Conservation (phyloP, 495 filamentous ascomycete species). For the Ascobolus immersus region DNA sequence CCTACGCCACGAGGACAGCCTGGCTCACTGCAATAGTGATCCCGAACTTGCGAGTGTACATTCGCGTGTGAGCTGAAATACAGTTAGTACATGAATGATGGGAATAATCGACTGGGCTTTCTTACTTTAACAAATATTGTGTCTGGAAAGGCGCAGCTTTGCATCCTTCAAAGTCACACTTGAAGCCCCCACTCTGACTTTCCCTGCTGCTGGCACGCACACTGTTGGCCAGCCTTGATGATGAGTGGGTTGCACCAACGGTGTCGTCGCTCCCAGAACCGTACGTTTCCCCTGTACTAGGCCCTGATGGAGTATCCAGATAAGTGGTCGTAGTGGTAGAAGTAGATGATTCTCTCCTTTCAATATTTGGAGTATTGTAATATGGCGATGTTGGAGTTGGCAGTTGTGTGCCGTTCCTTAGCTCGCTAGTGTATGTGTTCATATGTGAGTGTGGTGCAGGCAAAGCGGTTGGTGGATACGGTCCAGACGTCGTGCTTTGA, state of each 20-base stretch:
- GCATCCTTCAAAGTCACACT: constrained; percentile 47
- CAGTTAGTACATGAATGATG: constrained; percentile 16
- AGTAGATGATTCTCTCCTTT: constrained; percentile 8
- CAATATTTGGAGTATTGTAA: constrained; percentile 6
- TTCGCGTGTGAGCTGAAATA: constrained; percentile 76
- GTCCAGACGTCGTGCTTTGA: background rate
- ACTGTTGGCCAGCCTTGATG: constrained; percentile 6
- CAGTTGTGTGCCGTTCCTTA: too few species aligned
- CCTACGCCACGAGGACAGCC: constrained; percentile 55
- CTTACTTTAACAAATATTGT: constrained; percentile 57
- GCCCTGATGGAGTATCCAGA: constrained; percentile 10
- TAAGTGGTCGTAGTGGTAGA: constrained; percentile 9
- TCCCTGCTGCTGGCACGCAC: constrained; percentile 23
- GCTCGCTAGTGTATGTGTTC: too few species aligned
- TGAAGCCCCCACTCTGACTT: constrained; percentile 18
- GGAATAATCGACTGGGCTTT: constrained; percentile 3
- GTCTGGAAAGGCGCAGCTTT: constrained; percentile 75
- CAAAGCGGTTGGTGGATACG: background rate
- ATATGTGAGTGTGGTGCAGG: constrained; percentile 7
- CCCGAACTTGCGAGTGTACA: constrained; percentile 72
- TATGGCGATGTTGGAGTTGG: too few species aligned
- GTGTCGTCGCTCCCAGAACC: constrained; percentile 13
- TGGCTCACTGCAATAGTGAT: constrained; percentile 71
- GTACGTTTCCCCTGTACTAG: constrained; percentile 14
- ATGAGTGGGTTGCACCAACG: constrained; percentile 8